Base-by-base conservation (phyloP, 768 basidiomycete species). In the Naganishia randhawae region DNA sequence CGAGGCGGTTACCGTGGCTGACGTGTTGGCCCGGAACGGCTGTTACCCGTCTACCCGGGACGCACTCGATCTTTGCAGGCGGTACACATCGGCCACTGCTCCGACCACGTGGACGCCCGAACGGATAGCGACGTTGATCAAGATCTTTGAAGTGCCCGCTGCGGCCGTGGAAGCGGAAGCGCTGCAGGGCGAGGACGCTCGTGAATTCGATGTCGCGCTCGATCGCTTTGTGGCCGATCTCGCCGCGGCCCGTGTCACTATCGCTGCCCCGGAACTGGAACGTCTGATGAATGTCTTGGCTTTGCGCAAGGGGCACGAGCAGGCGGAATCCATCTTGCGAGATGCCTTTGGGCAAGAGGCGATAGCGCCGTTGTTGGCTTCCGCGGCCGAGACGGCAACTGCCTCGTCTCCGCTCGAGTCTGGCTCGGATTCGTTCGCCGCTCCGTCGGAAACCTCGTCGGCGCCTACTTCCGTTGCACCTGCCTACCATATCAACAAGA, bases 181-280 rank as follows among this genome's bases (percentile, higher is more conserved):
- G 5, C n/a, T 61, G 57, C 57, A 35, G 22, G 57, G 57, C 22
- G 57, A 61, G 16, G 57, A 61, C n/a, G 57, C 57, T 11, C 50
- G 14, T 9, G 74, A 75, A 32, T 48, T 70, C 53, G 71, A 75
- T 37, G 70, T 71, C 25, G 67, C 63, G 3, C 68, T 77, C 50
- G 48, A 73, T 2, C 39, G 51, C 16, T 53, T 73, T 7, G 19
- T 52, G 1, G 72, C 71, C 22, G 77, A 70, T 35, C 64, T 71
- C 33, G 57, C 51, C 22, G 3, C 57, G 7, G 35, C 57, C 1
- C 35, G 33, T 14, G 10, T 61, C 22, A 25, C 37, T 25, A 25
- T 61, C 22, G 19, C 37, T 42, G 14, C 57, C 13, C 39, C 39
- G 22, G 39, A 61, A 22, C 14, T 61, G n/a, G 57, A 39, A 61